These are phyloP conservation scores for Dictyostelium citrinum DNA, from an alignment of 78 protist species.

Conservation along the genomic window DNA sequence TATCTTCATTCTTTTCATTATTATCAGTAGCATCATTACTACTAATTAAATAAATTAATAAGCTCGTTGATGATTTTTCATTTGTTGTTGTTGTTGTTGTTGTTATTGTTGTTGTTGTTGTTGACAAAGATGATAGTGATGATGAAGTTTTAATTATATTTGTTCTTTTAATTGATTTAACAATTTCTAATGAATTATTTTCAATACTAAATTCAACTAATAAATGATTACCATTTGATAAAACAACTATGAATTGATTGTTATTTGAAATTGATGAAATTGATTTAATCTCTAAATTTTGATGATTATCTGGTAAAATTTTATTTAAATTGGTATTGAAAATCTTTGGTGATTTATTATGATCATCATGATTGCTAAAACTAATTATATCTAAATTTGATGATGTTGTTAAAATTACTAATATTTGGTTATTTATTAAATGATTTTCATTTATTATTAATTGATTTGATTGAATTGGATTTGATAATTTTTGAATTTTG, in stretches of 20 bases:
- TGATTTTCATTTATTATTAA: not conserved
- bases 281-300: not conserved
- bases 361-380: not conserved
- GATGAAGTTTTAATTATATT: not conserved
- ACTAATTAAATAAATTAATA: not conserved
- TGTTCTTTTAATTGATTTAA: not conserved
- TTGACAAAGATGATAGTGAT: not conserved
- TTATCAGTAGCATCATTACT: too few species aligned
- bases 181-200: not conserved
- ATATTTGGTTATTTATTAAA: not conserved
- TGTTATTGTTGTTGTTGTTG: not conserved
- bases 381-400: not conserved
- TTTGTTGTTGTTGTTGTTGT: not conserved
- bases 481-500: not conserved
- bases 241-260: not conserved
- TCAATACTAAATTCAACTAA: not conserved
- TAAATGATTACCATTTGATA: not conserved
- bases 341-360: not conserved
- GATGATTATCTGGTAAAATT: not conserved
- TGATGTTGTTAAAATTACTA: not conserved
- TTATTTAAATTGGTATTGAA: not conserved
- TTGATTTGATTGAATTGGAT: not conserved
- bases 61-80: not conserved
- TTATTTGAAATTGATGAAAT: not conserved
- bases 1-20: not conserved